A percentile compares a stretch with the other conserved stretches of the same genome.
phyloP scores from a whole-genome alignment of 352 stramenopile species.

The Phytophthora europaea region DNA sequence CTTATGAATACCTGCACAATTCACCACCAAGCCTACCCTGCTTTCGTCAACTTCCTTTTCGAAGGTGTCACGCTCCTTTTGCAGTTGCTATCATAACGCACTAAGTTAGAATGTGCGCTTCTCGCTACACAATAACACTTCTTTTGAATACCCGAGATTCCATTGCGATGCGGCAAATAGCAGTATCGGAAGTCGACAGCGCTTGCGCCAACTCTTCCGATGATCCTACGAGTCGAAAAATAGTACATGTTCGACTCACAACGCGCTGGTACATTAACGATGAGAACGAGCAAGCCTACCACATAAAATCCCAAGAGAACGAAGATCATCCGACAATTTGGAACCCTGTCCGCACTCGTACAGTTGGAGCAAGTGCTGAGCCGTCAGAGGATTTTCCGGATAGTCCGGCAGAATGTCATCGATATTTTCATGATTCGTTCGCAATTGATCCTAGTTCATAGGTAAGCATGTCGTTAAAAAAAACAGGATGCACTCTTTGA shows the following conservation, averaged over 20 bases:
- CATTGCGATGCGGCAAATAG: slow-evolving; percentile 30
- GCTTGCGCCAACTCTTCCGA: slow-evolving; percentile 25
- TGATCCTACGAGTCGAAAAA: slow-evolving; percentile 24
- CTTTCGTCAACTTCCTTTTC: slow-evolving; percentile 67
- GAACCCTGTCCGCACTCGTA: slow-evolving; percentile 40
- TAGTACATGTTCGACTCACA: not conserved
- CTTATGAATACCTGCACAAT: not conserved
- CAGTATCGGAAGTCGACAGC: slow-evolving; percentile 35
- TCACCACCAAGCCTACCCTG: slow-evolving; percentile 29
- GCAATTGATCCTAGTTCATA: slow-evolving; percentile 39
- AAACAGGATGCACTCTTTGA: not conserved
- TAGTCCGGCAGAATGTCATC: slow-evolving; percentile 33
- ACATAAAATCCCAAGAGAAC: slow-evolving; percentile 52
- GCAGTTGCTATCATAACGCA: slow-evolving; percentile 33
- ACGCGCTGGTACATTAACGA: not conserved
- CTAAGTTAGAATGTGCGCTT: not conserved
- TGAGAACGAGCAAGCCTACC: slow-evolving; percentile 30
- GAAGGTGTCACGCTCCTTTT: slow-evolving; percentile 46
- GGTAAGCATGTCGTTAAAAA: not conserved
- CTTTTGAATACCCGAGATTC: slow-evolving; percentile 32
- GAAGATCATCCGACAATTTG: slow-evolving; percentile 50
- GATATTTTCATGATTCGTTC: slow-evolving; percentile 32
- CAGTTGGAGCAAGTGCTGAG: slow-evolving; percentile 36
- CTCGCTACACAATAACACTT: not conserved
- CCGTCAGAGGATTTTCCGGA: slow-evolving; percentile 12